Base-by-base conservation (phyloP, 371 early-diverging fungal genomes). In the Mucor saturninus region DNA sequence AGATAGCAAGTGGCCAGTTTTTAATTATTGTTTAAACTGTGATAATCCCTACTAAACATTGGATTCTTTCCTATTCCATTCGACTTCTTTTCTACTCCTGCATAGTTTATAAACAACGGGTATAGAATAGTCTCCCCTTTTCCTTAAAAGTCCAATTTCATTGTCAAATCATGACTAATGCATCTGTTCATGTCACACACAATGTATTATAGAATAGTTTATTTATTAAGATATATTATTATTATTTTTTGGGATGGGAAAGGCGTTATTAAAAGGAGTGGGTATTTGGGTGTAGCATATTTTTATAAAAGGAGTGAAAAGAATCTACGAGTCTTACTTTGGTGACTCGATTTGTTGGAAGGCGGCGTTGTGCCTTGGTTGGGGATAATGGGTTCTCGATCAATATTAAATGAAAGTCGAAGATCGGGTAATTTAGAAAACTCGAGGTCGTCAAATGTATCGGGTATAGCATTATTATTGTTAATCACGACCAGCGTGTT, bases 401-500 rank as follows among this genome's bases (percentile, higher is more conserved):
- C 52, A 13, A 56, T 51, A 61, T 65, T 60, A 45, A 70, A 70
- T n/a, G 70, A 65, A 10, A 70, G 66, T 45, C 56, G 31, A 46
- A 70, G 70, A 54, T 70, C 66, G 32, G 70, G 70, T 9, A 56
- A 38, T 39, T 56, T 62, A 26, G 65, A 65, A 15, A 70, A 70
- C 58, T 65, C 70, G 28, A 69, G 62, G 21, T 62, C 68, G 28
- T 68, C 63, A 29, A 62, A 62, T 26, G 56, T 54, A 14, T 58
- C 48, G 55, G 50, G 50, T 50, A 50, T 50, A 50, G 28, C 11
- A 30, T 42, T 10, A 11, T n/a, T 57, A 60, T 21, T 21, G 29
- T 50, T 64, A 52, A 59, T 67, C 63, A 59, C 71, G 67, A 51
- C 68, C 73, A 45, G 73, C 73, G 67, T 75, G 53, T 7, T 60